Evolutionary conservation across 1,139 yeast genomes (phyloP), one percentile per base, ranked within the genome.

Genomic region (Kazachstania sp.): DNA sequence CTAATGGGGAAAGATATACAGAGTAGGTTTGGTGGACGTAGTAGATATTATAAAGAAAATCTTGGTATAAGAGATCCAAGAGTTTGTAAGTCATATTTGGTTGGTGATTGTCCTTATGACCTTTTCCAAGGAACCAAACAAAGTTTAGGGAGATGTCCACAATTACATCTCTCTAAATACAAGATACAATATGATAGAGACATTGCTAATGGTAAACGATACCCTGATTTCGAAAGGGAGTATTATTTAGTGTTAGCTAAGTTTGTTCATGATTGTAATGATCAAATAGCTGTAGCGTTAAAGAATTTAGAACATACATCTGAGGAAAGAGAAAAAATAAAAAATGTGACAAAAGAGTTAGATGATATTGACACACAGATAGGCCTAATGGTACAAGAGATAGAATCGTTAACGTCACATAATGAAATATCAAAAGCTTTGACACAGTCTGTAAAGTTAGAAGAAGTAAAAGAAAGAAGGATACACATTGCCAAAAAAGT

Each of bases 91-190:
- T 73, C 86, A 28, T 90, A 82, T 63, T 65, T 92, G 15, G 87
- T 87, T 7, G 96, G 95, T 1, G 77, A 78, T 15, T 90, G 97
- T 58, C 94, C 95, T 0, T 86, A 85, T 63, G 96, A 88, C 57
- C 64, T 90, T 48, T 84, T 90, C 60, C 75, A 76, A 15, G 87
- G 87, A 5, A 86, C 97, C 16, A 88, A 87, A 64, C 86, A 85
- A 60, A 88, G 85, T 61, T 64, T 86, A 50, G 96, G 97, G 0
- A 74, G 74, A 48, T 90, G 97, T 63, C 87, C 90, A 1, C 78
- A 75, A 55, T 68, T 83, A 23, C 97, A 90, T 63, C 65, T 81
- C 36, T 92, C 86, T 56, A 84, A 84, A 55, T 81, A 83, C 60
- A 84, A 81, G 63, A 64, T 86, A 37, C 83, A 86, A 55, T 90